Evolutionary conservation across 345 rosid species (phyloP).

Genomic region (Cardamine chenopodiifolia): DNA sequence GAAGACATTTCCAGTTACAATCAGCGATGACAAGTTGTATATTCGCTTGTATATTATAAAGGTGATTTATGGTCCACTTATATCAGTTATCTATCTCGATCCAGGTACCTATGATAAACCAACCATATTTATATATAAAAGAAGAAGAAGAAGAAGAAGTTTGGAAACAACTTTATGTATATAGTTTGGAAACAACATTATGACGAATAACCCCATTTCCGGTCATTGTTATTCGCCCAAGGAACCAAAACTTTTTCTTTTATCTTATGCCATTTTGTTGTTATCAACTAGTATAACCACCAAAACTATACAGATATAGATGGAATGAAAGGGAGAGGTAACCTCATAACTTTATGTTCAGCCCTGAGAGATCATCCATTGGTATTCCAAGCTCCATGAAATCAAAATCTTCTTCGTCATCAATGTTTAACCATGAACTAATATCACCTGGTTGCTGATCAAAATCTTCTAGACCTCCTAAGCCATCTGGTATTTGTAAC

Average conservation of each 20-base stretch:
- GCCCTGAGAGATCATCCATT: conserved; percentile 95
- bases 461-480: conserved; percentile 54
- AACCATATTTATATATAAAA: too few species aligned
- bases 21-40: too few species aligned
- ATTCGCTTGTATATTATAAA: too few species aligned
- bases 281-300: conserved; percentile 78
- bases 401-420: conserved; percentile 87
- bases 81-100: too few species aligned
- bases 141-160: too few species aligned
- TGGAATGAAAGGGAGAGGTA: conserved; percentile 39
- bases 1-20: too few species aligned
- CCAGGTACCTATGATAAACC: too few species aligned
- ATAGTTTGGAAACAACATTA: too few species aligned
- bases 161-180: too few species aligned
- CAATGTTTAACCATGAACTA: conserved; percentile 89
- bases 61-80: too few species aligned
- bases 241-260: conserved; percentile 40
- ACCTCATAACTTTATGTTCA: conserved; percentile 91
- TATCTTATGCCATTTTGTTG: conserved; percentile 43
- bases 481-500: conserved; percentile 66
- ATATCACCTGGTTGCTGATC: conserved; percentile 69
- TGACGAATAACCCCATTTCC: too few species aligned
- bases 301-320: conserved; percentile 65
- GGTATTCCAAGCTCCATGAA: conserved; percentile 94
- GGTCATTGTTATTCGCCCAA: too few species aligned